These are phyloP conservation scores for Boletus coccyginus DNA, from an alignment of 768 basidiomycete species.

Conservation along the genomic window DNA sequence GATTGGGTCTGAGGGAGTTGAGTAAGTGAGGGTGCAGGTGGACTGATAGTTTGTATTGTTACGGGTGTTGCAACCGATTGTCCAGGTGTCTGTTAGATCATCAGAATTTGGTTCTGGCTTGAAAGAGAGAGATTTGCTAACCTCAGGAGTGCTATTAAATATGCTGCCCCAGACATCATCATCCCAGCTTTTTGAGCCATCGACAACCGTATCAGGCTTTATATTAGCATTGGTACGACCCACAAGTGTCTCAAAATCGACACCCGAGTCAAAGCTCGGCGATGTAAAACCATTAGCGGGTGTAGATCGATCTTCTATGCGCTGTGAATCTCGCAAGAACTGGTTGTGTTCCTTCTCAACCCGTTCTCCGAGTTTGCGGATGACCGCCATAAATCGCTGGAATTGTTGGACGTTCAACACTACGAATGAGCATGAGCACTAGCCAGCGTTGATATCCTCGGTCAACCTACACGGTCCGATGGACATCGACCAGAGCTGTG, in stretches of 20 bases:
- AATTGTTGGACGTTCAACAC: slow-evolving; percentile 87
- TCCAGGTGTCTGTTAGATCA: slow-evolving; percentile 13
- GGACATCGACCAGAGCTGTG: slow-evolving; percentile 96
- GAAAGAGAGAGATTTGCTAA: neutral
- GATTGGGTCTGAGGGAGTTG: slow-evolving; percentile 32
- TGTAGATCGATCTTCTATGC: slow-evolving; percentile 77
- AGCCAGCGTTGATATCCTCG: neutral
- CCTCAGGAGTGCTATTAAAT: slow-evolving; percentile 43
- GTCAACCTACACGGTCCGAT: slow-evolving; percentile 80
- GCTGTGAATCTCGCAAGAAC: slow-evolving; percentile 89
- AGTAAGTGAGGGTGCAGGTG: slow-evolving; percentile 8
- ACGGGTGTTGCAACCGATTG: slow-evolving; percentile 12
- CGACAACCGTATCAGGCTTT: slow-evolving; percentile 43
- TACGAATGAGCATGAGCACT: slow-evolving; percentile 25
- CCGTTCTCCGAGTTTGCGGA: slow-evolving; percentile 72
- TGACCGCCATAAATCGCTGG: slow-evolving; percentile 86
- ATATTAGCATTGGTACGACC: slow-evolving; percentile 50
- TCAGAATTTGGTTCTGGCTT: slow-evolving; percentile 1
- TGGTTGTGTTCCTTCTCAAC: slow-evolving; percentile 93
- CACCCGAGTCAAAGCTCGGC: slow-evolving; percentile 41
- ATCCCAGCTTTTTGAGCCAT: slow-evolving; percentile 57
- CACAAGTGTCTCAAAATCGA: slow-evolving; percentile 88
- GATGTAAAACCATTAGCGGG: slow-evolving; percentile 41
- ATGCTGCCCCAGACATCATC: slow-evolving; percentile 87
- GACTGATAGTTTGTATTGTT: slow-evolving; percentile 13